Base-by-base conservation (phyloP, 805 yeast species). In the Millerozyma miso region DNA sequence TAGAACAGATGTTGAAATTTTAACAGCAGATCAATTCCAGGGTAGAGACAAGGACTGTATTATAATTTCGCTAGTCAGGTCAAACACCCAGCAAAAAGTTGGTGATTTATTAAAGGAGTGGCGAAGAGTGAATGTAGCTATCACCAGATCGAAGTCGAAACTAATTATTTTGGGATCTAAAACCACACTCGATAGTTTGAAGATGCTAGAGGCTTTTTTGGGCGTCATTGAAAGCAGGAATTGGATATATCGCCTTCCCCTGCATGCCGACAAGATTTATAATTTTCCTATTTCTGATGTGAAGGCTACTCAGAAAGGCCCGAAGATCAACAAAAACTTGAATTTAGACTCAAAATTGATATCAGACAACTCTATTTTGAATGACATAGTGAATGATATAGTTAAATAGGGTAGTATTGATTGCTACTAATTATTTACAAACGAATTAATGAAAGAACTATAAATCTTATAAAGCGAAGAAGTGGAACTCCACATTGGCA, bases 11-110 rank as follows among this genome's bases (percentile, higher is more conserved):
- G 63, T 93, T 23, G 98, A 93, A 51, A 74, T 87, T 26, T 68
- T 91, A 43, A 93, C 99, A 0, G 98, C 97, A 0, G 99, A 93
- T 62, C 88, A 85, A 56, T 91, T 85, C 55, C 99, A 93, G 64
- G 99, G 99, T 0, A 74, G 97, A 43, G 99, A 93, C 62, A 93
- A 91, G 55, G 91, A 88, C 26, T 86, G 96, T 56, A 79, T 93
- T 13, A 80, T 93, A 4, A 86, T 93, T 2, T 91, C 98, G 0
- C 67, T 93, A 52, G 99, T 93, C 3, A 70, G 96, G 38, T 83
- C 96, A 3, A 89, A 90, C 58, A 71, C 69, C 1, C 76, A 76
- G 16, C 68, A 72, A 7, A 72, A 70, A 33, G 81, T 86, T 1
- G 98, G 98, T 0, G 85, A 85, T 20, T 69, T 93, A 35, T 65